A percentile compares a stretch with the other conserved stretches of the same genome.
Conservation (phyloP, 768 basidiomycete genomes). For the Rhodotorula paludigena region DNA sequence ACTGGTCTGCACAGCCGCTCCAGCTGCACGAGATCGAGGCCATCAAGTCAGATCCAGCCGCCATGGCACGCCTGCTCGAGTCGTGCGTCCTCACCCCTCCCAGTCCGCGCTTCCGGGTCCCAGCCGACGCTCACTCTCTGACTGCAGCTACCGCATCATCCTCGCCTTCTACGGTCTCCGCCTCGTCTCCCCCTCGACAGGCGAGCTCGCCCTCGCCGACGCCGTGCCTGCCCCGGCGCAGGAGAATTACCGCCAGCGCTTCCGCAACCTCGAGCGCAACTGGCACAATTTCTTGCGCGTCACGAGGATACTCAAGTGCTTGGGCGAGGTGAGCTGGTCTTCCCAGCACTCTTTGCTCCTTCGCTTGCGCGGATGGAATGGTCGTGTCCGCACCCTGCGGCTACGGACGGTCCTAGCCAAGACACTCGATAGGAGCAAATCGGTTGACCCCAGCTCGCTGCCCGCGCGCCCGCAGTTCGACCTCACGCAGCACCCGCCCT, state of each 20-base stretch:
- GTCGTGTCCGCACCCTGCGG: too few species aligned
- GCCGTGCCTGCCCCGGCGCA: conserved; percentile 4
- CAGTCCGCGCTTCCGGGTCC: too few species aligned
- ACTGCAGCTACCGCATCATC: conserved; percentile 58
- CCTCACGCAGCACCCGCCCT: conserved; percentile 55
- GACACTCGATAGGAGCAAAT: too few species aligned
- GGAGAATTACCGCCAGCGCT: conserved; percentile 54
- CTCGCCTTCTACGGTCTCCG: conserved; percentile 76
- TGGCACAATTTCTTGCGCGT: conserved; percentile 73
- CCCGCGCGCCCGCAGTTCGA: conserved; percentile 47
- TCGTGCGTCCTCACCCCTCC: conserved; percentile 46
- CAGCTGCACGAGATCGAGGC: conserved; percentile 60
- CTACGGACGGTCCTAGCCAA: too few species aligned
- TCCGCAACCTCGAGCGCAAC: conserved; percentile 56
- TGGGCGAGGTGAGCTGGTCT: conserved; percentile 56
- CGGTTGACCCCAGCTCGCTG: background rate
- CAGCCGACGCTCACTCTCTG: background rate
- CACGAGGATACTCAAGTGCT: conserved; percentile 68
- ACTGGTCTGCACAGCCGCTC: conserved; percentile 62
- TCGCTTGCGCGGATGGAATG: too few species aligned
- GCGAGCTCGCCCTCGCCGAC: conserved; percentile 55
- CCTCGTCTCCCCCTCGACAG: conserved; percentile 58
- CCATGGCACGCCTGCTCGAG: conserved; percentile 55
- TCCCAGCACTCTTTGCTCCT: too few species aligned
- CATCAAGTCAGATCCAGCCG: conserved; percentile 55